Evolutionary conservation across 2,329 filamentous ascomycete species (phyloP).

Genomic region (Hypomyces perniciosus): DNA sequence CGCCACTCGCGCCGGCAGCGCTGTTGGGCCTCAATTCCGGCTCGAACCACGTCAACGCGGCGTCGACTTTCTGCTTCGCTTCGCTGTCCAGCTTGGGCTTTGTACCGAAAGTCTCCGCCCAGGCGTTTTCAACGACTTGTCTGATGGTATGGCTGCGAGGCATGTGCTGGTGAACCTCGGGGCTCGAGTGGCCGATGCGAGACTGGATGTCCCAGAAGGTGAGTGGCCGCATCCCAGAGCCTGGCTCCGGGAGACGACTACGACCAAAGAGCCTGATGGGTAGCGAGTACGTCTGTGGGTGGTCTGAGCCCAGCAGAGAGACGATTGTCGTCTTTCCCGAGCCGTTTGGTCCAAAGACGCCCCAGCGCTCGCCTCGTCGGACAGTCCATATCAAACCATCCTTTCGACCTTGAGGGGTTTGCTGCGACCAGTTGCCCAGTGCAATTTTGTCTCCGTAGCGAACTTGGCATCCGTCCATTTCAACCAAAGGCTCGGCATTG

Average conservation of each 20-base stretch:
- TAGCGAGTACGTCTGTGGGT: conserved; percentile 87
- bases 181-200: conserved; percentile 86
- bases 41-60: conserved; percentile 70
- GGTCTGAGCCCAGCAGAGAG: conserved; percentile 88
- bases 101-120: conserved; percentile 79
- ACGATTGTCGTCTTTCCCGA: conserved; percentile 95
- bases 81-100: conserved; percentile 57
- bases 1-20: conserved; percentile 16
- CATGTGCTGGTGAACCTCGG: conserved; percentile 91
- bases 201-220: conserved; percentile 90
- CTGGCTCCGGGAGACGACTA: conserved; percentile 68
- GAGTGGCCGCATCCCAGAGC: conserved; percentile 60
- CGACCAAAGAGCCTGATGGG: conserved; percentile 83
- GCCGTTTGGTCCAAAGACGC: conserved; percentile 87
- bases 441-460: conserved; percentile 72
- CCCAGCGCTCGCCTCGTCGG: conserved; percentile 78
- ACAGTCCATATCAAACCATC: conserved; percentile 78
- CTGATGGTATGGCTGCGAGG: conserved; percentile 69
- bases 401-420: conserved; percentile 40
- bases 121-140: conserved; percentile 75
- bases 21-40: conserved; percentile 62
- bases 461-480: conserved; percentile 82
- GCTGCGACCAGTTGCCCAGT: conserved; percentile 73
- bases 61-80: conserved; percentile 57
- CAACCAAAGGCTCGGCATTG: conserved; percentile 64